Percentiles rank a stretch among this genome's conserved stretches.
These are phyloP conservation scores for Candida andamanensis DNA, from an alignment of 805 yeast genomes.

Conservation along the genomic window DNA sequence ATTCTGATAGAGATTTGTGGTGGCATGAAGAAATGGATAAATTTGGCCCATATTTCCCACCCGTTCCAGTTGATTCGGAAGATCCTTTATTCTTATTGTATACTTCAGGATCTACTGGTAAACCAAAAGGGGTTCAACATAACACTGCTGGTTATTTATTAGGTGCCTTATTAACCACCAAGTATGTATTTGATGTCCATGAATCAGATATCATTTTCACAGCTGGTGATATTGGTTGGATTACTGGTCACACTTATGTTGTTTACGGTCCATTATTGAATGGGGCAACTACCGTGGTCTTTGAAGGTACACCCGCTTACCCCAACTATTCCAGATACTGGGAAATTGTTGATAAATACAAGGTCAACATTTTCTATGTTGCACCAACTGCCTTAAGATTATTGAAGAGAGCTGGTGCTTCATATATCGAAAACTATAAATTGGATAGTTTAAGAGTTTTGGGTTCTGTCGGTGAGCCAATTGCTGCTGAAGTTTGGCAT, in stretches of 20 bases:
- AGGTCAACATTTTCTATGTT: slow-evolving; percentile 92
- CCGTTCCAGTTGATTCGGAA: slow-evolving; percentile 82
- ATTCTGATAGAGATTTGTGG: slow-evolving; percentile 81
- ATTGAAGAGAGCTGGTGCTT: slow-evolving; percentile 83
- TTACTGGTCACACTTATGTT: slow-evolving; percentile 96
- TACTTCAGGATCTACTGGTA: slow-evolving; percentile 97
- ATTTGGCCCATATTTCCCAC: slow-evolving; percentile 82
- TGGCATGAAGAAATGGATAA: slow-evolving; percentile 89
- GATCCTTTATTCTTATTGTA: slow-evolving; percentile 94
- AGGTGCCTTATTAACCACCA: slow-evolving; percentile 88
- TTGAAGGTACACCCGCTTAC: slow-evolving; percentile 97
- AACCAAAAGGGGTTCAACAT: slow-evolving; percentile 97
- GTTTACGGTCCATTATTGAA: slow-evolving; percentile 84
- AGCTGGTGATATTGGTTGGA: slow-evolving; percentile 99
- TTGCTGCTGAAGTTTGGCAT: slow-evolving; percentile 97
- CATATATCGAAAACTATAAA: slow-evolving; percentile 74
- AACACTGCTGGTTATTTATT: slow-evolving; percentile 90
- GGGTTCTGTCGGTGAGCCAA: slow-evolving; percentile 98
- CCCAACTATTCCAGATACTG: slow-evolving; percentile 95
- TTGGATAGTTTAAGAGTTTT: slow-evolving; percentile 82
- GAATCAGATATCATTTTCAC: slow-evolving; percentile 85
- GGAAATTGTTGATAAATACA: slow-evolving; percentile 89
- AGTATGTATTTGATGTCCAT: slow-evolving; percentile 90
- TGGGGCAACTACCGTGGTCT: slow-evolving; percentile 89
- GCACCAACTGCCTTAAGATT: slow-evolving; percentile 97